Base-by-base conservation (phyloP, 139 green algal genomes). In the Marvania coccoides region DNA sequence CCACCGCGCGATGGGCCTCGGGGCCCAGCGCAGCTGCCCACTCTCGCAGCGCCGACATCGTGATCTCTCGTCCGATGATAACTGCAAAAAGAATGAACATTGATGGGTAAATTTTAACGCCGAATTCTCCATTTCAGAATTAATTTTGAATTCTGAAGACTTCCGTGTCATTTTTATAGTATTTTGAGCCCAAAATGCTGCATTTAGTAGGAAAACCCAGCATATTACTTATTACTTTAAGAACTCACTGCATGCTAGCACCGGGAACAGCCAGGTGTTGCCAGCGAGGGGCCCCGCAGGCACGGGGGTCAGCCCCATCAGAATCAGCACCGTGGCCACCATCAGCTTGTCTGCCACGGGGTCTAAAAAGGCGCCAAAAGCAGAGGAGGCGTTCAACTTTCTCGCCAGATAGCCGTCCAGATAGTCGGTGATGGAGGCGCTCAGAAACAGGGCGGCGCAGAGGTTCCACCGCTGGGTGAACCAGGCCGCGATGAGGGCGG, bases 301-400 rank as follows among this genome's bases (percentile, higher is more conserved):
- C 3, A 94, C 46, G 1, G 90, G 81, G 14, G 74, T 61, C 2
- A 81, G 91, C 73, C 80, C 81, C 9, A 95, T 69, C 61, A 97
- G 72, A 9, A 95, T 60, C 24, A 96, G 80, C 28, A 84, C 65
- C 13, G 87, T 78, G 7, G 81, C 77, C 23, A 96, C 88, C 86
- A 95, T 95, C 30, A 96, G 81, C 81, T 97, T 97, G 77, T 98
- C 92, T 2, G 91, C 90, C 14, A 97, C 92, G 0, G 92, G 92
- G 73, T 98, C 92, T 12, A 97, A 74, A 58, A 98, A 98, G 5
- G 91, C 91, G 12, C 92, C 92, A 78, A 98, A 98, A 4, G 79
- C 47, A 0, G 85, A 85, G 14, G 73, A 77, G 0, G 46, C 35
- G 14, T 90, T 87, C 81, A 8, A 67, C 30, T 19, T 38, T 0